Evolutionary conservation across 2,329 filamentous ascomycete species (phyloP).

Genomic region (Endothia cerciana): DNA sequence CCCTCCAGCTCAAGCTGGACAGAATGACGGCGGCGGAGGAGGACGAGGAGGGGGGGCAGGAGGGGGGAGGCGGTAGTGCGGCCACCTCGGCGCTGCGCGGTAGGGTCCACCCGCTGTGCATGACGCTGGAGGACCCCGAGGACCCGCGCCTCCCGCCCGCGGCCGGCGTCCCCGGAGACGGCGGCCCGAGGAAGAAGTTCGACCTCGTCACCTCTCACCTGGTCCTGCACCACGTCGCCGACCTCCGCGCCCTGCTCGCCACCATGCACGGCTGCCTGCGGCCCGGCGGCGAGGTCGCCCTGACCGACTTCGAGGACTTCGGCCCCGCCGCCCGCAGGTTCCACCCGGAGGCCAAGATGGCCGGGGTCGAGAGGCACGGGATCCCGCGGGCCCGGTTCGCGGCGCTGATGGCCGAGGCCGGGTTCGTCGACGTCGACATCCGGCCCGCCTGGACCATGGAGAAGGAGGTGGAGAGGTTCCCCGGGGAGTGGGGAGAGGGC

Average conservation of each 20-base stretch:
- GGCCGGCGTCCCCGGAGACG: constrained; percentile 34
- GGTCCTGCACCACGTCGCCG: constrained; percentile 59
- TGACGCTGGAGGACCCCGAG: constrained; percentile 53
- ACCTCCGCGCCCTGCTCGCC: constrained; percentile 45
- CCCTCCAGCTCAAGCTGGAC: constrained; percentile 49
- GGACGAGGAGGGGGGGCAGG: neutral
- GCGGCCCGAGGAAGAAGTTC: constrained; percentile 42
- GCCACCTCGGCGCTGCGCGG: neutral
- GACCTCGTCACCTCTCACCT: constrained; percentile 58
- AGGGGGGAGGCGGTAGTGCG: no score
- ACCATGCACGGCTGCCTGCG: constrained; percentile 53
- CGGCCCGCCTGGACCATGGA: constrained; percentile 52
- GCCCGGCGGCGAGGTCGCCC: constrained; percentile 50
- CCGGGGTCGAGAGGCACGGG: constrained; percentile 59
- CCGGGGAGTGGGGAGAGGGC: constrained; percentile 44
- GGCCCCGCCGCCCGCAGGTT: constrained; percentile 55
- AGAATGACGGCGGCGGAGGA: neutral
- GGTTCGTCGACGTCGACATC: constrained; percentile 53
- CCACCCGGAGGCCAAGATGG: constrained; percentile 55
- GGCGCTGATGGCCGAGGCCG: constrained; percentile 47
- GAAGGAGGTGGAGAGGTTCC: constrained; percentile 53
- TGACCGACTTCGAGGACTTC: constrained; percentile 63
- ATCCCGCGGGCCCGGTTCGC: constrained; percentile 47
- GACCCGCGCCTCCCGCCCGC: constrained; percentile 46
- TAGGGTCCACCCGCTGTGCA: constrained; percentile 47